Evolutionary conservation across 768 basidiomycete genomes (phyloP), one percentile per base, ranked within the genome.

Genomic region (Asterophora lycoperdoides): DNA sequence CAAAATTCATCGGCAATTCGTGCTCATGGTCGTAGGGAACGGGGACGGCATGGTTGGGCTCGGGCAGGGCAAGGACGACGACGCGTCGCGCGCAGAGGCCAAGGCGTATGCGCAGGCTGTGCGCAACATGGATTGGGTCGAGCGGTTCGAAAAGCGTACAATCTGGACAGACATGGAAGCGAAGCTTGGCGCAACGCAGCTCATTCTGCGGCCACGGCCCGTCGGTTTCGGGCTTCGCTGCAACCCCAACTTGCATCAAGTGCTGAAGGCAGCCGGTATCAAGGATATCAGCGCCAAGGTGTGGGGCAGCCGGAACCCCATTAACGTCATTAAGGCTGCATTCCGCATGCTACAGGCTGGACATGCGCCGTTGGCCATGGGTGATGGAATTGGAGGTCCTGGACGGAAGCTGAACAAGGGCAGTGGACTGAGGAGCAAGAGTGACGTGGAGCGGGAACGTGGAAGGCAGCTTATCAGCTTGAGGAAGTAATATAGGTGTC

Each of bases 271-370:
- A 0, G 94, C 93, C 0, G 96, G 95, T 9, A 89, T 99, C 69
- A 88, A 91, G 65, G 95, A 99, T 68, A 77, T 89, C 36, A 93
- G 89, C 56, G 95, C 90, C 26, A 97, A 96, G 68, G 89, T 98
- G 15, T 89, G 90, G 82, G 93, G 95, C 13, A 93, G 89, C 60
- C 74, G 89, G 55, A 97, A 95, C 67, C 81, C 78, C 32, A 72
- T 89, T 55, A 81, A 87, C 65, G 90, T 95, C 35, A 81, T 94
- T 72, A 95, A 96, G 70, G 83, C 86, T 19, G 75, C 82, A 13
- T 78, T 93, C 57, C 77, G 85, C 64, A 77, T 96, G 73, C 70
- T 99, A 41, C 90, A 93, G 52, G 81, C 88, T 1, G 93, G 94
- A 0, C 82, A 87, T 62, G 83, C 82, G 52, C 89, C 89, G 4